phyloP scores from a whole-genome alignment of 768 basidiomycete species.

The Rickenella mellea region DNA sequence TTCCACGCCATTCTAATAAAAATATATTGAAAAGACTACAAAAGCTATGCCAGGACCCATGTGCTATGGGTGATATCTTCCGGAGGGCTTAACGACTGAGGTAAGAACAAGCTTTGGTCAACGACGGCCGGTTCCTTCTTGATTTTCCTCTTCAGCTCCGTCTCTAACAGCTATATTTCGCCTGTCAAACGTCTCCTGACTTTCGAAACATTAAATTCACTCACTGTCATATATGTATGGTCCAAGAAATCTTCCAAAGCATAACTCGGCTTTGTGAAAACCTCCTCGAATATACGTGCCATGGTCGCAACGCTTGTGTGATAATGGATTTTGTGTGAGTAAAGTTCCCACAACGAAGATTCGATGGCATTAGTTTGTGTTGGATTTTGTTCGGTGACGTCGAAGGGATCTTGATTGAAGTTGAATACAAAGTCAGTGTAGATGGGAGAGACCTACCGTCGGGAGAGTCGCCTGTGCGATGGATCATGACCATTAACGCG shows the following conservation, averaged over 20 bases:
- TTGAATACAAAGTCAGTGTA: background rate
- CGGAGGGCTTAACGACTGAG: too few species aligned
- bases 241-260: slow-evolving; percentile 94
- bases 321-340: slow-evolving; percentile 73
- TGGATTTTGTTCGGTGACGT: slow-evolving; percentile 59
- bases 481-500: slow-evolving; percentile 87
- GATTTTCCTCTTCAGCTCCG: slow-evolving; percentile 69
- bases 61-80: too few species aligned
- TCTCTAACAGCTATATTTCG: slow-evolving; percentile 66
- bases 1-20: too few species aligned
- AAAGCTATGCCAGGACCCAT: too few species aligned
- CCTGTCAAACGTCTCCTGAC: background rate
- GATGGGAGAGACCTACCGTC: slow-evolving; percentile 20
- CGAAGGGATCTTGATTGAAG: slow-evolving; percentile 54
- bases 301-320: slow-evolving; percentile 81
- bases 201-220: slow-evolving; percentile 13
- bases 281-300: slow-evolving; percentile 76
- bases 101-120: too few species aligned
- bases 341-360: slow-evolving; percentile 90
- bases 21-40: too few species aligned
- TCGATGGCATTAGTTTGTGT: slow-evolving; percentile 69
- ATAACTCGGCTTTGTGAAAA: slow-evolving; percentile 88
- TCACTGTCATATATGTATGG: slow-evolving; percentile 79
- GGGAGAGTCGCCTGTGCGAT: slow-evolving; percentile 39
- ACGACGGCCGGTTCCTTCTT: slow-evolving; percentile 63